A percentile compares a stretch with the other conserved stretches of the same genome.
Conservation (phyloP, 2,329 filamentous ascomycete species). For the Aspergillus awamori region DNA sequence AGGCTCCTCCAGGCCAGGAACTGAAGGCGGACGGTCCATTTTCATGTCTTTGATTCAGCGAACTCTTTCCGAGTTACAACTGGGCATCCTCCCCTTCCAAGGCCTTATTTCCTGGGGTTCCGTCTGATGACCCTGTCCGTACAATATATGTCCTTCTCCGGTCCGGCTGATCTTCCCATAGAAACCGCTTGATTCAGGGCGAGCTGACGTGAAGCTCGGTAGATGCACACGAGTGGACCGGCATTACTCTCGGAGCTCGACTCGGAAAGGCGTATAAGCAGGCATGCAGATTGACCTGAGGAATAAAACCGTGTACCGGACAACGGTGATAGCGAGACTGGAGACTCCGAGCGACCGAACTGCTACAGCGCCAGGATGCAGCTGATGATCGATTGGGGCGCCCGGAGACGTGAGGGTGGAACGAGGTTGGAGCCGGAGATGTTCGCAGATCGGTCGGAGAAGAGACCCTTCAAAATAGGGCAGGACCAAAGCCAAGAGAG, state of each 20-base stretch:
- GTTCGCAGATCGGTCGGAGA: slow-evolving; percentile 15
- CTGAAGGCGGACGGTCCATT: slow-evolving; percentile 37
- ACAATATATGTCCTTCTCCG: not conserved
- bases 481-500: slow-evolving; percentile 13
- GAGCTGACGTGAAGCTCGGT: slow-evolving; percentile 30
- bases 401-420: slow-evolving; percentile 4
- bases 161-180: slow-evolving; percentile 2
- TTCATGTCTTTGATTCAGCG: slow-evolving; percentile 31
- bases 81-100: slow-evolving; percentile 33
- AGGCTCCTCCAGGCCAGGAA: slow-evolving; percentile 36
- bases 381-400: slow-evolving; percentile 16
- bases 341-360: slow-evolving; percentile 28
- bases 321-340: slow-evolving; percentile 25
- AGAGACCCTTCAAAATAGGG: slow-evolving; percentile 10
- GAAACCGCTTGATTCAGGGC: slow-evolving; percentile 23
- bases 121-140: not conserved
- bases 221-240: slow-evolving; percentile 30
- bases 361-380: slow-evolving; percentile 38
- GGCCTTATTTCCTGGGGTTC: slow-evolving; percentile 7
- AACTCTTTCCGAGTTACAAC: slow-evolving; percentile 28
- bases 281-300: slow-evolving; percentile 20
- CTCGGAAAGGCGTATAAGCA: slow-evolving; percentile 21
- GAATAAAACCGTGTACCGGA: slow-evolving; percentile 32
- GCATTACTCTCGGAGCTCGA: slow-evolving; percentile 35
- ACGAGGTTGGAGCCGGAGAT: slow-evolving; percentile 14